Percentiles rank a stretch among this genome's conserved stretches.
Conservation (phyloP, 148 eudicot species). For the Rhododendron mucronatum region DNA sequence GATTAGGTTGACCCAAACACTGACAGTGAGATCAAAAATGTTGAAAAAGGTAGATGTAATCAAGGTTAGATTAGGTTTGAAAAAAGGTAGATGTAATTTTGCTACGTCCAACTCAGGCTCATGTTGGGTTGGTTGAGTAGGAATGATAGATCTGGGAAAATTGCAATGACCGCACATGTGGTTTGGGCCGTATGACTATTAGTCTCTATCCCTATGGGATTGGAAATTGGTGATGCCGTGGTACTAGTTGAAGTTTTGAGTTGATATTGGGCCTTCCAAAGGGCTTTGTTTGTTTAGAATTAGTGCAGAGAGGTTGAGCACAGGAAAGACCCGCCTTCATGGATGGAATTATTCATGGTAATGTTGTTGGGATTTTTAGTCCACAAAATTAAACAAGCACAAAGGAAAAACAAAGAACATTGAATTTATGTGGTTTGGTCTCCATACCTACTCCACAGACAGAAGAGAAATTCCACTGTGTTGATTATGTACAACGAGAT, state of each 20-base stretch:
- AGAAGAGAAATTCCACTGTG: too few relatives aligned
- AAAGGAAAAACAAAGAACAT: too few relatives aligned
- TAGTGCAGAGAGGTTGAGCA: not conserved
- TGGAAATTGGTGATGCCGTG: not conserved
- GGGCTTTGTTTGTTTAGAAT: not conserved
- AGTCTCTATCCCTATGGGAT: not conserved
- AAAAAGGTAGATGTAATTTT: not conserved
- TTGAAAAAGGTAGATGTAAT: not conserved
- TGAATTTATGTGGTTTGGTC: too few relatives aligned
- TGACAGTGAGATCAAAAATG: not conserved
- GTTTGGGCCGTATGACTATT: not conserved
- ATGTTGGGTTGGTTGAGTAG: not conserved
- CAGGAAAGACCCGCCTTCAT: not conserved
- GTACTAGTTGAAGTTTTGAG: not conserved
- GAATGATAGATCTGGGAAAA: not conserved
- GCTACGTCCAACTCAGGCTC: not conserved
- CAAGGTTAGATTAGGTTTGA: not conserved
- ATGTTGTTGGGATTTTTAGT: too few relatives aligned
- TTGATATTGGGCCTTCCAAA: not conserved
- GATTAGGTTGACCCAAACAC: not conserved
- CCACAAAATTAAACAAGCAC: too few relatives aligned
- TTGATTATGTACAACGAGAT: too few relatives aligned
- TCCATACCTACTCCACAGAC: too few relatives aligned
- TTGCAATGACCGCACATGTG: not conserved
- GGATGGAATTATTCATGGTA: not conserved